Evolutionary conservation across 164 flowering plant species (phyloP), one percentile per base, ranked within the genome.

Genomic region (Vitis riparia): DNA sequence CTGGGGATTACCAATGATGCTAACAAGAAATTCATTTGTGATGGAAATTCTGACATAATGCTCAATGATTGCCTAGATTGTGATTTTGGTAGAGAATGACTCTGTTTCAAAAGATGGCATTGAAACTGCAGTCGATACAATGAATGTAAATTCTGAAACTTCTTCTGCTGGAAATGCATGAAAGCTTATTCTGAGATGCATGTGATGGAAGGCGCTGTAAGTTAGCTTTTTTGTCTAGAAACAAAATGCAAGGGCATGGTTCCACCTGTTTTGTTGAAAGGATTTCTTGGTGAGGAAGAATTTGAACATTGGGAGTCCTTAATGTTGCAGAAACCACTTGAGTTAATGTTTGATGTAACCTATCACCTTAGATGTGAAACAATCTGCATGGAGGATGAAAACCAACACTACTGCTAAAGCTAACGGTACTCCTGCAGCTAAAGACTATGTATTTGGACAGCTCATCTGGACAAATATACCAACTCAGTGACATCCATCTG

Each of bases 361-460:
- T 87, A 92, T 78, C 92, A 97, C 83, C 99, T 97, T 6, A 81
- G 97, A 76, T 94, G 99, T 81, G 97, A 89, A 87, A 91, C 91
- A 50, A 81, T 85, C 8, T 92, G 99, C 84, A 75, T 94, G 68
- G 97, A 88, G 75, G 99, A 92, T 79, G 89, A 86, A 68, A 94
- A 89, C 17, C 76, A 92, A 9, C 85, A 86, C 27, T 23, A 23
- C 27, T 1, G 27, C 27, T 23, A 23, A 23, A 23, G 27, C 27
- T 23, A 23, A 23, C 27, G 1, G 27, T 23, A 23, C 27, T 23
- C 27, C 27, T 23, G 27, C 27, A 23, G 1, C 1, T 23, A 23
- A 23, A 23, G 27, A 23, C 27, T 23, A 19, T 19, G 27, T 23
- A 23, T 23, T 23, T 23, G 27, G 27, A 23, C 27, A 23, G 27